These are phyloP conservation scores for Austroboletus eburneus DNA, from an alignment of 768 basidiomycete species.

Conservation along the genomic window DNA sequence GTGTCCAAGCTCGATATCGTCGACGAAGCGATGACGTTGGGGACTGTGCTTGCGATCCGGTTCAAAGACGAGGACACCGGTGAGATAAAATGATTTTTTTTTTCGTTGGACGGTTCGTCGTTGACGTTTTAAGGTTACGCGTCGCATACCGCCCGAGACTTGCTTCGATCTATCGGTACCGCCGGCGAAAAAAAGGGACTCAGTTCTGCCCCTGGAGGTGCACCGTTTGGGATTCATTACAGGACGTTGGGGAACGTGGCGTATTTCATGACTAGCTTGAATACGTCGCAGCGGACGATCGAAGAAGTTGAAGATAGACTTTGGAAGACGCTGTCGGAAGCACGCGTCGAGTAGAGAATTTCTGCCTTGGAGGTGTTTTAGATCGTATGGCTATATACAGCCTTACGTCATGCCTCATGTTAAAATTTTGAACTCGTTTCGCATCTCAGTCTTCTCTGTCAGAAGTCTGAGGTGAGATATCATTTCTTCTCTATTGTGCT, in stretches of 20 bases:
- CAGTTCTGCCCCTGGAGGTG: slow-evolving; percentile 48
- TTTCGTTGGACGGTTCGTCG: background rate
- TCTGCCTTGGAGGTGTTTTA: too few relatives aligned
- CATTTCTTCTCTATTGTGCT: too few relatives aligned
- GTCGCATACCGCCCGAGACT: slow-evolving; percentile 59
- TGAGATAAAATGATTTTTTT: too few relatives aligned
- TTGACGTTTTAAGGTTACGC: slow-evolving; percentile 41
- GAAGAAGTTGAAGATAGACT: slow-evolving; percentile 63
- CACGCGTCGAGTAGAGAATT: background rate
- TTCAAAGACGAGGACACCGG: slow-evolving; percentile 55
- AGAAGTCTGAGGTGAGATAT: too few relatives aligned
- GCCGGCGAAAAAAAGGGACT: slow-evolving; percentile 21
- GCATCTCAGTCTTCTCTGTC: too few relatives aligned
- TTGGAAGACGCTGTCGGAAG: slow-evolving; percentile 34
- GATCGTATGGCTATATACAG: too few relatives aligned
- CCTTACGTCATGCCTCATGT: too few relatives aligned
- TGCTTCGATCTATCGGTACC: slow-evolving; percentile 49
- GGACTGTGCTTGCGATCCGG: slow-evolving; percentile 80
- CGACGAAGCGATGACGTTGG: slow-evolving; percentile 80
- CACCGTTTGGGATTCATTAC: slow-evolving; percentile 70
- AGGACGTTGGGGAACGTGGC: slow-evolving; percentile 87
- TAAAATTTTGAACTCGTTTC: slow-evolving; percentile 21
- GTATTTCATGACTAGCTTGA: slow-evolving; percentile 91
- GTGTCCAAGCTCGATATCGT: slow-evolving; percentile 56
- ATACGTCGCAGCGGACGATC: slow-evolving; percentile 53